Percentiles rank a stretch among this genome's conserved stretches.
Evolutionary conservation across 257 asterid species (phyloP).

Genomic region (Solanum habrochaites): DNA sequence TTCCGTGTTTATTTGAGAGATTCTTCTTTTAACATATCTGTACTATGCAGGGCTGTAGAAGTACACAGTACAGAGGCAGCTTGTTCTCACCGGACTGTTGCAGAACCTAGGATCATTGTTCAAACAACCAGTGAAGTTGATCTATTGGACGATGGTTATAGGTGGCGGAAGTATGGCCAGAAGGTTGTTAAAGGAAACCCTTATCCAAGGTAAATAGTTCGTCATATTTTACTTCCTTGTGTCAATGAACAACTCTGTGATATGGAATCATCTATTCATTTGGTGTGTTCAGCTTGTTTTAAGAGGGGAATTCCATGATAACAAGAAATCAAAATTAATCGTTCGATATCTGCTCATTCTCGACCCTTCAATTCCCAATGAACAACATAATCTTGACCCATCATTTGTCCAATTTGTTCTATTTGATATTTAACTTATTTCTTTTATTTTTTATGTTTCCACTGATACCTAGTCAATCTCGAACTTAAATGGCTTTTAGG

Average conservation of each 20-base stretch:
- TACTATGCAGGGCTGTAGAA: constrained; percentile 43
- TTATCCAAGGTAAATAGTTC: constrained; percentile 52
- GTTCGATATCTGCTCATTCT: background rate
- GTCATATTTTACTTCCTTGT: background rate
- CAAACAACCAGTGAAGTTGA: constrained; percentile 92
- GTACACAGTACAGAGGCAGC: constrained; percentile 45
- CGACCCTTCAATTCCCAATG: background rate
- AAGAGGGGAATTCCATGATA: background rate
- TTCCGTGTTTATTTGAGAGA: background rate
- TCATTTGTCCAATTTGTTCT: background rate
- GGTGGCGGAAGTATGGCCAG: constrained; percentile 95
- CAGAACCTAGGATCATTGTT: constrained; percentile 86
- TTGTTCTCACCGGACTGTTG: constrained; percentile 68
- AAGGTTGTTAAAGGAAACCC: constrained; percentile 97
- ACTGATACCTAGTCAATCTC: background rate
- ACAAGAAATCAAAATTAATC: background rate
- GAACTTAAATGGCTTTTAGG: background rate
- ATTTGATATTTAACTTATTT: background rate
- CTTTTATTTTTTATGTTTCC: background rate
- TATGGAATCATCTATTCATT: background rate
- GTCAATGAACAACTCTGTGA: background rate
- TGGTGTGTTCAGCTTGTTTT: background rate
- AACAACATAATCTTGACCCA: background rate
- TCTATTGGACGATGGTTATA: constrained; percentile 86
- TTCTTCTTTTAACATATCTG: background rate